Evolutionary conservation across 352 stramenopile species (phyloP), one percentile per base, ranked within the genome.

Genomic region (Phytophthora parvispora): DNA sequence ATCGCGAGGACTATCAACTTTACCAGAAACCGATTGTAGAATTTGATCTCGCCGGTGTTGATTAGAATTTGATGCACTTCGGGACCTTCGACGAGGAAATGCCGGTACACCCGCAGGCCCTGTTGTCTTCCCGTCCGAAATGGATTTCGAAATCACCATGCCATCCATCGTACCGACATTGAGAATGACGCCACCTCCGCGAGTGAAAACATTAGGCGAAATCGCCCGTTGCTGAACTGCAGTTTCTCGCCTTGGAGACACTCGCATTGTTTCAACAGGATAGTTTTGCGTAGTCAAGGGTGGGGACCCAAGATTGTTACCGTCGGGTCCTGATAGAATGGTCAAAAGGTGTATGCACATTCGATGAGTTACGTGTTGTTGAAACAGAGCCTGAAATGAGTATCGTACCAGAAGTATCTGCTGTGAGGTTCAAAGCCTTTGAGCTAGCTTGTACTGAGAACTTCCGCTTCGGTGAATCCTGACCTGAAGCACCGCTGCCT

Each of bases 121-220:
- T 49, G 52, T n/a, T n/a, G 58, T 4, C 15, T 64, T 74, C 5
- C 38, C 43, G 10, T 78, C 65, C 10, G 47, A 36, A 31, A 56
- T 45, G 15, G 70, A 49, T 27, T 69, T 67, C 1, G 66, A 66
- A 15, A 75, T 60, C 3, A 40, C 28, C 31, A 64, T 64, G 5
- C 57, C 57, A 43, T 78, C 64, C 55, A 71, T 64, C 16, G 51
- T 60, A 4, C 70, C 76, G 25, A 79, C 55, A n/a, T 36, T 77
- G 12, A 81, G 51, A 57, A 76, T 75, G 12, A 77, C 69, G 4
- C 69, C 72, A 10, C 57, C 69, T 16, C 45, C 40, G 9, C 28
- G 49, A 20, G 55, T 22, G 34, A 63, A 71, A 4, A 55, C 28
- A 16, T 64, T 64, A 9, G 66, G 54, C 9, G 75, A 68, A 43